A percentile compares a stretch with the other conserved stretches of the same genome.
Conservation (phyloP, 2,329 filamentous ascomycete genomes). For the Hymenotorrendiella dingleyae region DNA sequence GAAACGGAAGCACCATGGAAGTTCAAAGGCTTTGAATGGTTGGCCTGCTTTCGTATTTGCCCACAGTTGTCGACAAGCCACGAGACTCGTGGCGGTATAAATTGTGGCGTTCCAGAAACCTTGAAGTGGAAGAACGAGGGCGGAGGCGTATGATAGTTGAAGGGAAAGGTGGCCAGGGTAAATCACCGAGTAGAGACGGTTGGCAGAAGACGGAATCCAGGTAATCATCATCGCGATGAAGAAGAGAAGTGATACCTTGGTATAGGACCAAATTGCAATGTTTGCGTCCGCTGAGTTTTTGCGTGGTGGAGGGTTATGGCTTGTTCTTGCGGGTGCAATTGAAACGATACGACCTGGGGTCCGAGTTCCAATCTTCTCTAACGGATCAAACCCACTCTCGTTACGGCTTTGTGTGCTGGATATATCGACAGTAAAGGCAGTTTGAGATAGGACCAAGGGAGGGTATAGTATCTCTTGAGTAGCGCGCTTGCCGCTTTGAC, state of each 20-base stretch:
- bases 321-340: not conserved
- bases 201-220: conserved; percentile 72
- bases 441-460: conserved; percentile 3
- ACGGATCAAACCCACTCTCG: too few relatives aligned
- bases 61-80: conserved; percentile 48
- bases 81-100: conserved; percentile 64
- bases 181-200: conserved; percentile 66
- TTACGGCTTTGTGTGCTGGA: conserved; percentile 7
- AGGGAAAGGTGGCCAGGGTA: conserved; percentile 47
- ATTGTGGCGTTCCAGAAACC: conserved; percentile 82
- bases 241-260: conserved; percentile 65
- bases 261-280: conserved; percentile 62
- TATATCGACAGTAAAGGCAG: conserved; percentile 10
- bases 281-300: conserved; percentile 34
- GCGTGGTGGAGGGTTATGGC: conserved; percentile 1
- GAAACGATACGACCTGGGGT: too few relatives aligned
- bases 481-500: not conserved
- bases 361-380: too few relatives aligned
- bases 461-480: conserved; percentile 2
- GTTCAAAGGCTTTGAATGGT: not conserved
- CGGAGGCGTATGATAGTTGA: conserved; percentile 62
- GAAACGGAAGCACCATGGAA: too few relatives aligned
- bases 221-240: conserved; percentile 66
- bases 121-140: conserved; percentile 72
- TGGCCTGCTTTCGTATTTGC: conserved; percentile 1